Evolutionary conservation across 805 yeast genomes (phyloP), one percentile per base, ranked within the genome.

Genomic region (Scheffersomyces ergatensis): DNA sequence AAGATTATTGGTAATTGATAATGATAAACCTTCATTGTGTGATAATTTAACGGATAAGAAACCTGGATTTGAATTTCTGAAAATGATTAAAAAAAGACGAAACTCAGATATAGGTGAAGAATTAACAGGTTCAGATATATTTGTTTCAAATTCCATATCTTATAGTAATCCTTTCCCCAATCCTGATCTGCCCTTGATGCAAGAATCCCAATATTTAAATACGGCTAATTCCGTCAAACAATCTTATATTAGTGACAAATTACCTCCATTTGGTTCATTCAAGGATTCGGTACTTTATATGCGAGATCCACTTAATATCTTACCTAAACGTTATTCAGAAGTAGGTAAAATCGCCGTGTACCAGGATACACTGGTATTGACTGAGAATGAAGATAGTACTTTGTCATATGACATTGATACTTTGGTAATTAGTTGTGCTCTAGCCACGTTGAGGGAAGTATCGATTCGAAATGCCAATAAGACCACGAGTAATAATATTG

Each of bases 181-280:
- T 33, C 55, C 44, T 16, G 26, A 21, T 15, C 21, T 36, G 15
- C 36, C 43, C 5, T 41, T 37, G 30, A 20, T 21, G 45, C 43
- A 14, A 37, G 40, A 37, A 15, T 17, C n/a, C 16, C 20, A 13
- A 9, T 17, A 25, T 21, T 27, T 13, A 45, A 42, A 5, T 37
- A 35, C 25, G 25, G 27, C n/a, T 15, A 42, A 34, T 26, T 8
- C 5, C 5, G 7, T 20, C 5, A 39, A 45, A 33, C 44, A 40
- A 35, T 24, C 34, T 12, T 50, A 46, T 44, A 48, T 65, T 12
- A 64, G 71, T 12, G 47, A 52, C 40, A 53, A 60, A 13, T 43
- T 59, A 38, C 75, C 74, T 1, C 73, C 74, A 1, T 70, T 70
- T 47, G 72, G 71, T 6, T 43, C 47, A 5, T 65, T 60, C 34